phyloP scores from a whole-genome alignment of 2,329 filamentous ascomycete species.

The Calonectria pseudoreteaudii region DNA sequence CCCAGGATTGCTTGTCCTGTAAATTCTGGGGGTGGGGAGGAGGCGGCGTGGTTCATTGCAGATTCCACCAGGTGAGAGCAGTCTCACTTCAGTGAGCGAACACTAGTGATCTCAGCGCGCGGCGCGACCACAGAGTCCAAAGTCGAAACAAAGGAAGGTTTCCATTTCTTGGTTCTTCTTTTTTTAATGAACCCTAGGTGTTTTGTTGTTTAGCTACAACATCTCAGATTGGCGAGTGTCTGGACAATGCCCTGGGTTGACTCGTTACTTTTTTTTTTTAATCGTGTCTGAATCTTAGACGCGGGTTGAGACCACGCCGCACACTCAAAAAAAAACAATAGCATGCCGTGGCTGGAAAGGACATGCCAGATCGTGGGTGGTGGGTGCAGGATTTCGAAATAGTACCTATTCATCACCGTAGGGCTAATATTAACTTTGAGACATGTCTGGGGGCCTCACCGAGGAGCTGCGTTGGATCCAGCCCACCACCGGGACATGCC shows the following conservation, averaged over 20 bases:
- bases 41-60: background rate
- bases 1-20: background rate
- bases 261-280: background rate
- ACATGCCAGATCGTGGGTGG: background rate
- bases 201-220: background rate
- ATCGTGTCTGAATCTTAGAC: background rate
- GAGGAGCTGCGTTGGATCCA: background rate
- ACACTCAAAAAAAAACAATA: background rate
- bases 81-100: background rate
- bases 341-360: background rate
- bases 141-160: background rate
- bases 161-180: background rate
- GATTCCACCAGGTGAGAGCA: background rate
- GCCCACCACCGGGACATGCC: background rate
- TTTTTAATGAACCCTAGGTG: background rate
- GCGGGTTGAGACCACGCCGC: background rate
- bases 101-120: background rate
- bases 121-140: background rate
- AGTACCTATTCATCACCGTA: background rate
- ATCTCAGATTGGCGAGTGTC: background rate
- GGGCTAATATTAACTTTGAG: background rate
- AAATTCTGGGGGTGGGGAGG: background rate
- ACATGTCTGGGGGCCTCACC: conserved; percentile 6
- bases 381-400: background rate
- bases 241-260: background rate